Base-by-base conservation (phyloP, 148 eudicot species). In the Silene latifolia region DNA sequence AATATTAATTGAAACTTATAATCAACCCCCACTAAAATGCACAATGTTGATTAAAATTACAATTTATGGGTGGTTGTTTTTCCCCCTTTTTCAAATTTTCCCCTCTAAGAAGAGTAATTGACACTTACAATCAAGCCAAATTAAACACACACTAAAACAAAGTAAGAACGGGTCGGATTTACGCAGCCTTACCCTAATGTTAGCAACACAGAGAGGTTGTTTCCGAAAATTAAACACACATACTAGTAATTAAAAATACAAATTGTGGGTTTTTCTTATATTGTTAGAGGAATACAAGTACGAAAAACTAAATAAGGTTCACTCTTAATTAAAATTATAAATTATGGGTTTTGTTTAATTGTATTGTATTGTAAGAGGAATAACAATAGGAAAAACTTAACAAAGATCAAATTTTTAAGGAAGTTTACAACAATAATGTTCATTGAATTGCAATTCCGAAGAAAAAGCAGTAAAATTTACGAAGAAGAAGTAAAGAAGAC, bases 31-130 rank as follows among this genome's bases (percentile, higher is more conserved):
- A 13, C 3, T 13, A 51, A 51, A 51, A 51, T 12, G 56, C 56
- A 51, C 56, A 51, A 51, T 14, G 18, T 51, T 51, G 17, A 51
- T 51, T 51, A 51, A 51, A 51, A 51, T 11, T 51, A 13, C 56
- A 51, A 15, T 13, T 51, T 51, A 15, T 51, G 14, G 54, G 54
- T 11, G 11, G 39, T 48, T 48, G 15, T n/a, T n/a, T n/a, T n/a
- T n/a, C n/a, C n/a, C n/a, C n/a, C n/a, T n/a, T n/a, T n/a, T n/a
- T n/a, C n/a, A n/a, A n/a, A n/a, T n/a, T 62, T 27, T 59, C 27
- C 23, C 46, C 59, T 60, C 63, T 48, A 47, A 54, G 65, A 29
- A 59, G n/a, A 47, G 72, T 18, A 72, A 64, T 65, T 65, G 47
- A 44, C 44, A 51, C 56, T 12, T 13, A 13, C 4, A 51, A 51